Base-by-base conservation (phyloP, 2,329 filamentous ascomycete species). In the Diaporthe citriasiana region DNA sequence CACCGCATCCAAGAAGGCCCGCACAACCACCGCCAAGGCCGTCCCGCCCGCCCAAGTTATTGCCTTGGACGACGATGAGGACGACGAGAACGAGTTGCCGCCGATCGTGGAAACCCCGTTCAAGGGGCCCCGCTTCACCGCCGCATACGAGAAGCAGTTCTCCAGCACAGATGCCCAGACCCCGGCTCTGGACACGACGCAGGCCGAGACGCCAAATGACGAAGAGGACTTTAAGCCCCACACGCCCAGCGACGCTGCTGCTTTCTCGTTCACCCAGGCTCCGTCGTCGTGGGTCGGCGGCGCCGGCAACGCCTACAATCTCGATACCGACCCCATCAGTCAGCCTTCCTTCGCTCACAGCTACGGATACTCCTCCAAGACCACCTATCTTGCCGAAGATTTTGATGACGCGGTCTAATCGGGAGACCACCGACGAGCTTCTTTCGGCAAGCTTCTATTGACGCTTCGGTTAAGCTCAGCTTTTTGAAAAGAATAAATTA, bases 101-200 rank as follows among this genome's bases (percentile, higher is more conserved):
- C 63, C 63, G 13, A 50, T 51, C 12, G 13, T 51, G 42, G 45
- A 71, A 5, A 60, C 45, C 25, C 69, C 69, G 17, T 25, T 33
- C 9, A 25, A 53, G 17, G 57, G 55, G 1, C 69, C 69, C 1
- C 56, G 55, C 30, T 60, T 60, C 33, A 51, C 45, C 17, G 56
- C 51, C 0, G 12, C 2, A 1, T 51, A 53, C 45, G 25, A 33
- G 22, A n/a, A 53, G 17, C 42, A 50, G 45, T 59, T 59, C 56
- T 33, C 7, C 12, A 27, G 35, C 33, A 40, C n/a, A 45, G 69
- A 71, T 27, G 25, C 42, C 30, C 42, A 50, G 45, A 27, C 45
- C n/a, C 56, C 69, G 13, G 45, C 73, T 45, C 57, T 77, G 33
- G 77, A 78, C 33, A 56, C 76, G 51, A 78, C 76, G 55, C 76